Conservation (phyloP, 495 filamentous ascomycete species). For the Hyaloscypha bicolor region DNA sequence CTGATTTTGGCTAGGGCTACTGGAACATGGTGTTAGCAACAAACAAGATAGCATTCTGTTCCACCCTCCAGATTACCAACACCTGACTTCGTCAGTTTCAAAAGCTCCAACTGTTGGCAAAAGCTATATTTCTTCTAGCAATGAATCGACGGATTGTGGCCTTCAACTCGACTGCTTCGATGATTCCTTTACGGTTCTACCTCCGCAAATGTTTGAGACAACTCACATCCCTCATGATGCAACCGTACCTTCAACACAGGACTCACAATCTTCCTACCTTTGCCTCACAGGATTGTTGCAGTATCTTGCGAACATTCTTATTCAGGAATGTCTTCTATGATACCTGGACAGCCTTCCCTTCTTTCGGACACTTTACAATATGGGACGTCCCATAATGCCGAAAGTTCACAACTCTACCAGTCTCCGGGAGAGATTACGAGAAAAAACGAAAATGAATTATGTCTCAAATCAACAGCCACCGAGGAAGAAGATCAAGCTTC, state of each 20-base stretch:
- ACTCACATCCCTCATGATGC: neutral
- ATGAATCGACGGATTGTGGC: neutral
- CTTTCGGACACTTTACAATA: neutral
- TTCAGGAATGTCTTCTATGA: neutral
- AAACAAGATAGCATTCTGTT: neutral
- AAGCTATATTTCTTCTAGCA: neutral
- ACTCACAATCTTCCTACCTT: neutral
- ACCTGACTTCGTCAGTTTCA: slow-evolving; percentile 1
- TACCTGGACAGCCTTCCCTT: neutral
- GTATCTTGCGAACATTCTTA: neutral
- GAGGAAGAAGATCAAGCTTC: neutral
- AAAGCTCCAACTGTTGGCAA: neutral
- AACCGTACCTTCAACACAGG: neutral
- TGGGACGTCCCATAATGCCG: neutral
- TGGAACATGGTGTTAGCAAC: neutral
- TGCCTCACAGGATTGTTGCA: neutral
- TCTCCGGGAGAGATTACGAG: neutral
- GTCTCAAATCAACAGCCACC: neutral
- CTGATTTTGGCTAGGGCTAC: slow-evolving; percentile 6
- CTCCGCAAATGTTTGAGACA: neutral
- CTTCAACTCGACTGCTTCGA: neutral
- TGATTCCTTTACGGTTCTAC: slow-evolving; percentile 1
- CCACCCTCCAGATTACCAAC: neutral
- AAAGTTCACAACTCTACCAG: neutral
- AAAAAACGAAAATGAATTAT: neutral